Conservation (phyloP, 2,329 filamentous ascomycete genomes). For the Trichophyton rubrum region DNA sequence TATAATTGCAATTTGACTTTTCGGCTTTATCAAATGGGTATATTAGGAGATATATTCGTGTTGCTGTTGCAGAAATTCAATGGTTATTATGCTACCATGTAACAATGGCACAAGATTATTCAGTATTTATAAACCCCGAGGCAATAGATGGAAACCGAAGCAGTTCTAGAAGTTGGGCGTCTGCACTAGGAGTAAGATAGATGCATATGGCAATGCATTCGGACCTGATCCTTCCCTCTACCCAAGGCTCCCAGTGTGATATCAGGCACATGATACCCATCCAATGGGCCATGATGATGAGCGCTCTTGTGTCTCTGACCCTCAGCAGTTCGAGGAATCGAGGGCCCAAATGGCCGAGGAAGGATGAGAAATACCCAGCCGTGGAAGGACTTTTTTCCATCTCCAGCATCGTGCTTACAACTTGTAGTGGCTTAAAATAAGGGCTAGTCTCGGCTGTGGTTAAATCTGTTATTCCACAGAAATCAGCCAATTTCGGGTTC, state of each 20-base stretch:
- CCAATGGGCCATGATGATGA: conserved; percentile 22
- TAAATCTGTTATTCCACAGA: conserved; percentile 19
- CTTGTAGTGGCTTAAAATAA: conserved; percentile 18
- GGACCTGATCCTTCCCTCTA: conserved; percentile 18
- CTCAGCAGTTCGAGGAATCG: conserved; percentile 18
- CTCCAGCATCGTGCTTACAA: conserved; percentile 13
- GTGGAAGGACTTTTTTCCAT: conserved; percentile 17
- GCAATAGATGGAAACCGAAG: conserved; percentile 17
- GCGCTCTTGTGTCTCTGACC: conserved; percentile 18
- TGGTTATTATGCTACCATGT: not conserved
- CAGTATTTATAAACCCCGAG: conserved; percentile 15
- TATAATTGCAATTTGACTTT: no score
- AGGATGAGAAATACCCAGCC: conserved; percentile 16
- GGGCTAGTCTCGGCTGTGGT: conserved; percentile 15
- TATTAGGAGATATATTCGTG: no score
- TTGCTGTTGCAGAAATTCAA: not conserved
- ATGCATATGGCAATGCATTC: conserved; percentile 24
- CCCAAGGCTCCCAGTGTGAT: conserved; percentile 21
- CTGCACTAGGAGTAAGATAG: conserved; percentile 18
- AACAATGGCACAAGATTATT: not conserved
- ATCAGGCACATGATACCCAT: conserved; percentile 23
- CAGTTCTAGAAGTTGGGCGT: conserved; percentile 15
- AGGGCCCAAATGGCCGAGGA: conserved; percentile 20
- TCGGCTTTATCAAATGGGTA: no score
- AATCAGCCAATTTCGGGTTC: conserved; percentile 18